Evolutionary conservation across 345 rosid genomes (phyloP).

Genomic region (Turritis glabra): DNA sequence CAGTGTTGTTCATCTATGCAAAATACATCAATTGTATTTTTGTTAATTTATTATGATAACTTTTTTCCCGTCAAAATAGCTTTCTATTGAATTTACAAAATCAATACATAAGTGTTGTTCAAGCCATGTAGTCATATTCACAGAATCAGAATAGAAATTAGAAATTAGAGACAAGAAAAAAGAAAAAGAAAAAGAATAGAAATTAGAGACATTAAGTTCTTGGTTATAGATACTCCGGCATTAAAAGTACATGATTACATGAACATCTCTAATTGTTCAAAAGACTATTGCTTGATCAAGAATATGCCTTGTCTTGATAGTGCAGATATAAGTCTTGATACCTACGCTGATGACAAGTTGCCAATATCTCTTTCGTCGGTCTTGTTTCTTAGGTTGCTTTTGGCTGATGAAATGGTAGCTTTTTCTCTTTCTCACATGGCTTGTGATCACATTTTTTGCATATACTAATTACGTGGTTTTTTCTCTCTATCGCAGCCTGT

Average conservation of each 20-base stretch:
- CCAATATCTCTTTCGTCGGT: neutral
- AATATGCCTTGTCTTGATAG: neutral
- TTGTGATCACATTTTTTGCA: neutral
- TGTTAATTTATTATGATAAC: too few species aligned
- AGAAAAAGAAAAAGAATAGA: too few species aligned
- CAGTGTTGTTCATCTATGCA: too few species aligned
- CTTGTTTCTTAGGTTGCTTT: neutral
- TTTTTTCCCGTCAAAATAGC: too few species aligned
- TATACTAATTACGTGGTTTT: neutral
- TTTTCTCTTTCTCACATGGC: neutral
- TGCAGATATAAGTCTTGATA: neutral
- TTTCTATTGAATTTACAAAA: too few species aligned
- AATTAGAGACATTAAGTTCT: too few species aligned
- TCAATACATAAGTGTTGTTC: too few species aligned
- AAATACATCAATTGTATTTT: too few species aligned
- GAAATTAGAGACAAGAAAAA: too few species aligned
- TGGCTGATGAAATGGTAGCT: neutral
- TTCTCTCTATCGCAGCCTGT: neutral
- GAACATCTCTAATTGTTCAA: neutral
- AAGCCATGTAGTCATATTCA: too few species aligned
- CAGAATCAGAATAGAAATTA: too few species aligned
- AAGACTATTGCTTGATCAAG: neutral
- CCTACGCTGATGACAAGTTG: neutral
- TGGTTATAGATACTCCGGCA: constrained; percentile 1
- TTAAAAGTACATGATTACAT: too few species aligned